Percentiles rank a stretch among this genome's conserved stretches.
Conservation (phyloP, 768 basidiomycete genomes). For the Psilocybe tampanensis region DNA sequence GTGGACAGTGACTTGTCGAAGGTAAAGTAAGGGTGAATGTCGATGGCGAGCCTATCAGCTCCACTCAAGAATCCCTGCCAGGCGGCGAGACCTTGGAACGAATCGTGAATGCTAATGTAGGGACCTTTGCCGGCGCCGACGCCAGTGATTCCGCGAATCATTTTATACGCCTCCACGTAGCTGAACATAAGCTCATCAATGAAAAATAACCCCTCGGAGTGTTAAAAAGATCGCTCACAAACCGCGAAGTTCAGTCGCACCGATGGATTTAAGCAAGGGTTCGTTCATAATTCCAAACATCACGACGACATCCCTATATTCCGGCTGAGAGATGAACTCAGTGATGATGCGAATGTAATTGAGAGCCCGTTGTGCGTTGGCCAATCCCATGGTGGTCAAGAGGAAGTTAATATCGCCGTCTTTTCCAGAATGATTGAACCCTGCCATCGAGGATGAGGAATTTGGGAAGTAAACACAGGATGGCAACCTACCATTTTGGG, state of each 20-base stretch:
- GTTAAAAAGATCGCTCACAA: conserved; percentile 65
- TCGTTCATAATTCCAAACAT: conserved; percentile 72
- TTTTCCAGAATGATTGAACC: conserved; percentile 66
- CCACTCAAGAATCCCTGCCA: conserved; percentile 38
- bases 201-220: no score
- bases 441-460: conserved; percentile 20
- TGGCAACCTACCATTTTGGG: conserved; percentile 60
- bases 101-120: conserved; percentile 51
- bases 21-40: conserved; percentile 45
- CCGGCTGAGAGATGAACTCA: conserved; percentile 82
- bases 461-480: not conserved
- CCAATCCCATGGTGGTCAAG: conserved; percentile 80
- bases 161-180: conserved; percentile 59
- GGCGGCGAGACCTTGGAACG: conserved; percentile 43
- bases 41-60: conserved; percentile 43
- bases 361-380: conserved; percentile 81
- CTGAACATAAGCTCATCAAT: conserved; percentile 37
- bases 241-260: conserved; percentile 49
- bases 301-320: conserved; percentile 67
- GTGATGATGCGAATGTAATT: conserved; percentile 78
- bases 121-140: conserved; percentile 67
- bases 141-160: conserved; percentile 75
- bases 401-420: conserved; percentile 66
- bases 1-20: conserved; percentile 45
- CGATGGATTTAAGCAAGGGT: conserved; percentile 55